Evolutionary conservation across 371 early-diverging fungal genomes (phyloP), one percentile per base, ranked within the genome.

Genomic region (Rhizopus delemar): DNA sequence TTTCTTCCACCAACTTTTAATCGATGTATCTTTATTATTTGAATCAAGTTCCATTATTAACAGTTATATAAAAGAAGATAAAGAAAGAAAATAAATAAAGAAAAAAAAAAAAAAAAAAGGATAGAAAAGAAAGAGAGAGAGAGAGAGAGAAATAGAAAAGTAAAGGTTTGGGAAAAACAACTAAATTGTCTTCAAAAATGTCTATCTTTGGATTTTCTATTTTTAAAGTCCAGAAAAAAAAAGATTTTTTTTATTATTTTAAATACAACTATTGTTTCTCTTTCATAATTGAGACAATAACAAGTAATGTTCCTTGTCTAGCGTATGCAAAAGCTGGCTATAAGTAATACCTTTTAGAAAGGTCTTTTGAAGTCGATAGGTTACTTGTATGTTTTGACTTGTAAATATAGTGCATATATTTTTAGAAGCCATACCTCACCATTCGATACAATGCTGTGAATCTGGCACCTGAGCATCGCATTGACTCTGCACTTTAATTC

Each of bases 1-100:
- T 55, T 64, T 63, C n/a, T 64, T 68, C 69, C 69, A 68, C 69
- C 69, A 68, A 41, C 64, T 68, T 53, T 64, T 68, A 22, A 68
- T 60, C 16, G 64, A 46, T 31, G 60, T 68, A 50, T 68, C 69
- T 68, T 68, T 68, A 15, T 7, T 60, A 9, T 59, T 50, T 5
- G 45, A 46, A 28, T 62, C 59, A 29, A 56, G 22, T 15, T 66
- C 62, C 67, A 61, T 62, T 54, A n/a, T 32, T 49, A 8, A 56
- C 32, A 15, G 13, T 8, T 35, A 48, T 13, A 22, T 29, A 49
- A 16, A 32, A 35, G 8, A 38, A 57, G 33, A 41, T 28, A 53
- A 33, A 39, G 38, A 39, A 51, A 46, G 48, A 33, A 33, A 8
- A 12, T 45, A 45, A 53, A 32, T 2, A 34, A 49, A 33, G 45